phyloP scores from a whole-genome alignment of 306 rosid genomes.

The Prunus mume region DNA sequence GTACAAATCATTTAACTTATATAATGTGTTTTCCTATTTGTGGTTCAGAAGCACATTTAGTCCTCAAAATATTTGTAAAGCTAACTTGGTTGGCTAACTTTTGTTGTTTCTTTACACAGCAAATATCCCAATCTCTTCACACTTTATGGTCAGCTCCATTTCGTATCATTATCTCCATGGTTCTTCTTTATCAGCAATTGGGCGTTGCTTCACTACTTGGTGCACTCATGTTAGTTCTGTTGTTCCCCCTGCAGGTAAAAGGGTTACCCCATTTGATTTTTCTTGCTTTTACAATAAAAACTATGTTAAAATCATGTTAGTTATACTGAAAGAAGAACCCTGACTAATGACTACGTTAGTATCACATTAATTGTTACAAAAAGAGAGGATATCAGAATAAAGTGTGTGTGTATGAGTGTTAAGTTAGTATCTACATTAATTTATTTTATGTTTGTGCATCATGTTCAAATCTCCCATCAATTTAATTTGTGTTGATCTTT shows the following conservation, averaged over 20 bases:
- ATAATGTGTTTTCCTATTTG: not conserved
- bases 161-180: conserved; percentile 39
- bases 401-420: not conserved
- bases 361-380: not conserved
- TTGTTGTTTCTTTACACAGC: conserved; percentile 29
- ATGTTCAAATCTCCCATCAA: not conserved
- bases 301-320: not conserved
- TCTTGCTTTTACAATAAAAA: not conserved
- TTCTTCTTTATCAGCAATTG: conserved; percentile 49
- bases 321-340: not conserved
- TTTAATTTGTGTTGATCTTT: not conserved
- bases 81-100: not conserved
- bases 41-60: too few relatives aligned
- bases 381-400: not conserved
- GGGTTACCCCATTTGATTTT: not conserved
- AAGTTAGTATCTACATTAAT: not conserved
- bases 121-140: conserved; percentile 48
- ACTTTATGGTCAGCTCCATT: conserved; percentile 55
- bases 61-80: not conserved
- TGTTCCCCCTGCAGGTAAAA: conserved; percentile 52
- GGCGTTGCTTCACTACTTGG: conserved; percentile 48
- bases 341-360: not conserved
- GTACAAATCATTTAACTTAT: not conserved
- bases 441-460: not conserved
- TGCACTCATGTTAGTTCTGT: conserved; percentile 41